These are phyloP conservation scores for Salix exigua DNA, from an alignment of 345 rosid genomes.

Conservation along the genomic window DNA sequence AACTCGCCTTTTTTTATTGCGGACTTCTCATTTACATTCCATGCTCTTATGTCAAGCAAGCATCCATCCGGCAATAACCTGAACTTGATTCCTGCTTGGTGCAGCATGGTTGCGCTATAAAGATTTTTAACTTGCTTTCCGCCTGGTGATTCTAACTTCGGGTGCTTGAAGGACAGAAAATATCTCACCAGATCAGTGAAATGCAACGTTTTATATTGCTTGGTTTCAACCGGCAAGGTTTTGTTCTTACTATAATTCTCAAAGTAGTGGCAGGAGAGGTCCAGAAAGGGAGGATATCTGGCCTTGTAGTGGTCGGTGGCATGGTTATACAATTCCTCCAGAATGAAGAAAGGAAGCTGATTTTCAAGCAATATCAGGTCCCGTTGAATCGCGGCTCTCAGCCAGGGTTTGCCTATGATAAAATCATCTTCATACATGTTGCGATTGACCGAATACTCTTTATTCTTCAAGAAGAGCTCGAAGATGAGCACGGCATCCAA, in stretches of 20 bases:
- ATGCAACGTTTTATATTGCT: too few relatives aligned
- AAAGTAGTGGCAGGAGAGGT: not conserved
- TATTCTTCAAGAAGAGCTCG: conserved; percentile 6
- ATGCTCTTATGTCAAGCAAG: not conserved
- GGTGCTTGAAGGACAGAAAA: not conserved
- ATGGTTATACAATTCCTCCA: not conserved
- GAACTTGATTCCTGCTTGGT: conserved; percentile 10
- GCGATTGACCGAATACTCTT: too few relatives aligned
- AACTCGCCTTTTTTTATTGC: not conserved
- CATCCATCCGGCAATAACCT: too few relatives aligned
- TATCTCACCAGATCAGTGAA: conserved; percentile 8
- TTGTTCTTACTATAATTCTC: not conserved
- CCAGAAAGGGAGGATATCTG: not conserved
- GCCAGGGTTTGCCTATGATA: conserved; percentile 4
- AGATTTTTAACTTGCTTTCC: not conserved
- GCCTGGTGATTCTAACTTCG: too few relatives aligned
- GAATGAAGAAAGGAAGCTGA: conserved; percentile 10
- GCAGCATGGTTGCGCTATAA: not conserved
- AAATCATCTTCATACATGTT: not conserved
- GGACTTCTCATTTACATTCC: not conserved
- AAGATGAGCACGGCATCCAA: conserved; percentile 16
- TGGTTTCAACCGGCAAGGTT: fast-evolving
- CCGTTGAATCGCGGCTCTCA: not conserved
- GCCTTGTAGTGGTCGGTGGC: too few relatives aligned
- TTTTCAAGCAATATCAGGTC: conserved; percentile 15